Conservation (phyloP, 2,329 filamentous ascomycete genomes). For the Colletotrichum zoysiae region DNA sequence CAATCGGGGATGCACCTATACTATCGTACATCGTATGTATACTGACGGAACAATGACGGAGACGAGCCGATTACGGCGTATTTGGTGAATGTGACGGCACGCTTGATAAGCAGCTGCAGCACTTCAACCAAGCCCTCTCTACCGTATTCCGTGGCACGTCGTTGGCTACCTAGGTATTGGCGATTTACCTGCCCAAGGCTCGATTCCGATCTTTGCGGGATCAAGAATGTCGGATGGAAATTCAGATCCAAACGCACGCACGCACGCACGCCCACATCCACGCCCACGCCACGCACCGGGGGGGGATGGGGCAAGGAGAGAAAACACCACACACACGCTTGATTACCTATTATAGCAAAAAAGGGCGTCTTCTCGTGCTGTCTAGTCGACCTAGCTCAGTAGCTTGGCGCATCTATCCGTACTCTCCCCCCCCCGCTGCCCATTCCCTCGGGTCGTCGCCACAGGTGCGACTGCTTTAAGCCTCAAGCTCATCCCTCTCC, state of each 20-base stretch:
- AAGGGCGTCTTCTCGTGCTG: not conserved
- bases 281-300: not conserved
- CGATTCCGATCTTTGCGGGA: conserved; percentile 12
- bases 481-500: conserved; percentile 18
- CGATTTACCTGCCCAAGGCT: not conserved
- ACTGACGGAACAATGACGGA: conserved; percentile 35
- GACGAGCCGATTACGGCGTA: not conserved
- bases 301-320: too few species aligned
- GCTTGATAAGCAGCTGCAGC: not conserved
- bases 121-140: not conserved
- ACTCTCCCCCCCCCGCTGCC: not conserved
- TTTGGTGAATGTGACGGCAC: conserved; percentile 18
- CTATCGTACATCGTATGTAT: too few species aligned
- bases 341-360: not conserved
- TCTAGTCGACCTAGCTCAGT: not conserved
- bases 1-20: not conserved
- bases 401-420: not conserved
- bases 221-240: conserved; percentile 8
- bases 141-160: not conserved
- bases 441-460: conserved; percentile 32
- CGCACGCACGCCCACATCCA: not conserved
- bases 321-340: not conserved
- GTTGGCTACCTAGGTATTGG: not conserved
- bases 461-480: conserved; percentile 25
- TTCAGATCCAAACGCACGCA: not conserved